Percentiles rank a stretch among this genome's conserved stretches.
Evolutionary conservation across 140 eudicot genomes (phyloP).

Genomic region (Ambrosia hybrid): DNA sequence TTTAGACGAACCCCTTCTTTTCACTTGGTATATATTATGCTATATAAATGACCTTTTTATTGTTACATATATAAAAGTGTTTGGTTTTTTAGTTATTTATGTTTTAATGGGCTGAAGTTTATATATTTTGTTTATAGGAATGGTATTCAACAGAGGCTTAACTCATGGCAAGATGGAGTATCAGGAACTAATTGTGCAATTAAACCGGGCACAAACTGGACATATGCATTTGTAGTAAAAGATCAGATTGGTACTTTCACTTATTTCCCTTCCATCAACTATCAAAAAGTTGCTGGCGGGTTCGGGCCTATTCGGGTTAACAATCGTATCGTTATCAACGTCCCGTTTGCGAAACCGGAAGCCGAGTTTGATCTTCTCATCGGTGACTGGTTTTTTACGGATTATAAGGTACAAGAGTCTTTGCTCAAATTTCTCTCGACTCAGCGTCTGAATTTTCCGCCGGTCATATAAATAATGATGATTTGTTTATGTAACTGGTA

Average conservation of each 20-base stretch:
- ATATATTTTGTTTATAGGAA: constrained; percentile 42
- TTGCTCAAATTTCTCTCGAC: no score
- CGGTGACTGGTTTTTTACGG: constrained; percentile 54
- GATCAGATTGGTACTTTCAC: constrained; percentile 75
- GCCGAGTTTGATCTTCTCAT: constrained; percentile 69
- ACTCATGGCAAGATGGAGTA: constrained; percentile 86
- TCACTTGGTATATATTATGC: constrained; percentile 45
- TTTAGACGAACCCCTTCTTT: constrained; percentile 54
- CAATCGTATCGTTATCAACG: constrained; percentile 56
- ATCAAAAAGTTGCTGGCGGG: constrained; percentile 74
- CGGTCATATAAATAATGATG: no score
- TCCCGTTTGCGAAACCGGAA: constrained; percentile 73
- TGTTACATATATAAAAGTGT: no score
- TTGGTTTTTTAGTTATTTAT: no score
- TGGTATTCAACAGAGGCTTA: constrained; percentile 77
- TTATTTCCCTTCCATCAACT: constrained; percentile 68
- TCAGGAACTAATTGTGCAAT: constrained; percentile 85
- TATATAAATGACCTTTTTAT: no score
- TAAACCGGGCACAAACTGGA: constrained; percentile 68
- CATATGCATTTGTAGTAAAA: constrained; percentile 62
- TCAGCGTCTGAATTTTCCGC: no score
- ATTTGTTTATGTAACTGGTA: no score
- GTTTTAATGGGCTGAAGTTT: background rate
- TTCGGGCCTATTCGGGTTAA: constrained; percentile 67
- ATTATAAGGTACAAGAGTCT: constrained; percentile 46